These are phyloP conservation scores for Phytopythium delawarense DNA, from an alignment of 352 stramenopile species.

Conservation along the genomic window DNA sequence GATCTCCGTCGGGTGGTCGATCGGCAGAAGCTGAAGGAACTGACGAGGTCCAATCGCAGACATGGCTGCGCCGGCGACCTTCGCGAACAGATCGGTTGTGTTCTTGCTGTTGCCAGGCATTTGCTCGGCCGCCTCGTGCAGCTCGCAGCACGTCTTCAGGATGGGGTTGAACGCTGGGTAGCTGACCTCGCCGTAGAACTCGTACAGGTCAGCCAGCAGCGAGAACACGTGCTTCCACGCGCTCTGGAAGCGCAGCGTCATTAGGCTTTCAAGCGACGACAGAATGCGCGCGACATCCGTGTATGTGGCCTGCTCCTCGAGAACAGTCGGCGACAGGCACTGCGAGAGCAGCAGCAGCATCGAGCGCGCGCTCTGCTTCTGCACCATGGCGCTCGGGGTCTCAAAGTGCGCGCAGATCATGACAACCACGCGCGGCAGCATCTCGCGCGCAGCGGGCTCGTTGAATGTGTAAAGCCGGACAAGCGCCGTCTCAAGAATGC, in stretches of 20 bases:
- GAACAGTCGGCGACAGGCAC: slow-evolving; percentile 42
- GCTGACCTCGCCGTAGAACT: slow-evolving; percentile 59
- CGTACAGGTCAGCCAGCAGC: slow-evolving; percentile 66
- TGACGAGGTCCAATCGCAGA: slow-evolving; percentile 55
- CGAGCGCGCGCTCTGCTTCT: slow-evolving; percentile 59
- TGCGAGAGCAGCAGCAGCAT: slow-evolving; percentile 62
- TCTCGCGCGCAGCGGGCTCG: slow-evolving; percentile 45
- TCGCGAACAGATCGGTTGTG: slow-evolving; percentile 54
- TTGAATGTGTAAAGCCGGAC: slow-evolving; percentile 63
- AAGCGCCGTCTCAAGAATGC: slow-evolving; percentile 56
- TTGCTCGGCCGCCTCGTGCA: slow-evolving; percentile 75
- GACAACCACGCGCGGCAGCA: slow-evolving; percentile 75
- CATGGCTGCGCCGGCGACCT: slow-evolving; percentile 61
- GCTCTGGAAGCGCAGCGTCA: slow-evolving; percentile 78
- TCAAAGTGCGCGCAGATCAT: slow-evolving; percentile 72
- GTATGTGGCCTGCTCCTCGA: slow-evolving; percentile 52
- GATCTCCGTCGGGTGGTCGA: slow-evolving; percentile 67
- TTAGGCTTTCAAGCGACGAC: slow-evolving; percentile 73
- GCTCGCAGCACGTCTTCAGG: slow-evolving; percentile 67
- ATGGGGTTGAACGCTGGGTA: slow-evolving; percentile 58
- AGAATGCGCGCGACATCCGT: slow-evolving; percentile 66
- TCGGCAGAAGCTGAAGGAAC: slow-evolving; percentile 73
- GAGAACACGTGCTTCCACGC: slow-evolving; percentile 80
- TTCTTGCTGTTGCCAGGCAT: slow-evolving; percentile 45
- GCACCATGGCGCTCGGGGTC: slow-evolving; percentile 45